These are phyloP conservation scores for Eryngium alpinum DNA, from an alignment of 140 eudicot genomes.

Conservation along the genomic window DNA sequence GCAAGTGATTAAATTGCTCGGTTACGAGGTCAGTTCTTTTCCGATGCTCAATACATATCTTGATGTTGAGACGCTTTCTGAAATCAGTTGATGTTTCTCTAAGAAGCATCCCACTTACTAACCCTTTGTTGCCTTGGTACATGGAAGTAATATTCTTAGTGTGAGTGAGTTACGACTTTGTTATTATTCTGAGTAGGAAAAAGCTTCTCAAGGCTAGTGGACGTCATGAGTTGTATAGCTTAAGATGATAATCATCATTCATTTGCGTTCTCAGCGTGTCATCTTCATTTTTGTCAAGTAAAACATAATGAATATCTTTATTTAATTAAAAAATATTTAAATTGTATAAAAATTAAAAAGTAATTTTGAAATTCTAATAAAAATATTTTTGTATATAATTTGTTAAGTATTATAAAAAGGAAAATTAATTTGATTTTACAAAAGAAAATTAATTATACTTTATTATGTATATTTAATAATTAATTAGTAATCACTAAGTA, in stretches of 20 bases:
- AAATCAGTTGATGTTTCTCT: not conserved
- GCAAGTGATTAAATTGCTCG: slow-evolving; percentile 76
- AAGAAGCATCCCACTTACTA: not conserved
- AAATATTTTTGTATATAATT: too few species aligned
- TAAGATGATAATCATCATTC: not conserved
- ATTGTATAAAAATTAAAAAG: too few species aligned
- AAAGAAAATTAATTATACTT: too few species aligned
- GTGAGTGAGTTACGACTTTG: not conserved
- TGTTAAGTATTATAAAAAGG: too few species aligned
- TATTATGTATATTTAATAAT: too few species aligned
- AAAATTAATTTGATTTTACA: too few species aligned
- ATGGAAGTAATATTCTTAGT: not conserved
- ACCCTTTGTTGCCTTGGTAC: not conserved
- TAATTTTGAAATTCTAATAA: too few species aligned
- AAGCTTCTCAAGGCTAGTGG: not conserved
- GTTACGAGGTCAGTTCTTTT: slow-evolving; percentile 68
- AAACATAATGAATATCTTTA: too few species aligned
- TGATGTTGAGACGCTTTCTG: not conserved
- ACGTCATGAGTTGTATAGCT: not conserved
- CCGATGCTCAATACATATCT: not conserved
- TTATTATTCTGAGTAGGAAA: not conserved
- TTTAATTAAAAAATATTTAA: too few species aligned
- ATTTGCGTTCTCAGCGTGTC: not conserved
- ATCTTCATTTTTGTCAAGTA: too few species aligned
- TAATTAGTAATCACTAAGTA: too few species aligned